Conservation (phyloP, 371 early-diverging fungal genomes). For the Lichtheimia corymbifera region DNA sequence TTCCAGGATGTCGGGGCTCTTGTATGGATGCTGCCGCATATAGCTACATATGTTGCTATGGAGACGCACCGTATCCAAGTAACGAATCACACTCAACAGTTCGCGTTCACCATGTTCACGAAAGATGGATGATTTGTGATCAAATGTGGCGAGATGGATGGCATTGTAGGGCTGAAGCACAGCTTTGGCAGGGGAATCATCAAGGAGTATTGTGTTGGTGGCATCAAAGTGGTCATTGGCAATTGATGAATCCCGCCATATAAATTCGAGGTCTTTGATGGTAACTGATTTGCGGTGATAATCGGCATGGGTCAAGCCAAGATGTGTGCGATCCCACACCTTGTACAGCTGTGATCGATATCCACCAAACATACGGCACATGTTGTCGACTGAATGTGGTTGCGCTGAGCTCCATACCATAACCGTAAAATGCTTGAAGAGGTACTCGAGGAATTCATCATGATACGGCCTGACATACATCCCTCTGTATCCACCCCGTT, state of each 20-base stretch:
- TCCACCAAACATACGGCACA: conserved; percentile 55
- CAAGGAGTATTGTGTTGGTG: conserved; percentile 69
- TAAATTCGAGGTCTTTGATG: conserved; percentile 63
- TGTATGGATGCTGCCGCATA: conserved; percentile 15
- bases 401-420: conserved; percentile 83
- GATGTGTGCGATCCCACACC: conserved; percentile 65
- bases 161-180: conserved; percentile 66
- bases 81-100: conserved; percentile 9
- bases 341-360: conserved; percentile 38
- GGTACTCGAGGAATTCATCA: conserved; percentile 58
- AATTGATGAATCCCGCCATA: conserved; percentile 41
- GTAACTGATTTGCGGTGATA: conserved; percentile 57
- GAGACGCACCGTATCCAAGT: conserved; percentile 4
- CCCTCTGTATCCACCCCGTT: not conserved
- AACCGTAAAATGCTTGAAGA: conserved; percentile 63
- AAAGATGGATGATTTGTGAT: conserved; percentile 9
- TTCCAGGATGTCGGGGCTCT: conserved; percentile 1
- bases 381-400: conserved; percentile 57
- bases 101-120: conserved; percentile 15
- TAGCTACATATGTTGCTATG: conserved; percentile 19
- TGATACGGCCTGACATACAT: conserved; percentile 61
- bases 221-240: conserved; percentile 46
- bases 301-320: conserved; percentile 43
- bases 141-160: conserved; percentile 34
- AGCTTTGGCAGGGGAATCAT: conserved; percentile 68